Evolutionary conservation across 495 filamentous ascomycete genomes (phyloP), one percentile per base, ranked within the genome.

Genomic region (Filosporella fistucella): DNA sequence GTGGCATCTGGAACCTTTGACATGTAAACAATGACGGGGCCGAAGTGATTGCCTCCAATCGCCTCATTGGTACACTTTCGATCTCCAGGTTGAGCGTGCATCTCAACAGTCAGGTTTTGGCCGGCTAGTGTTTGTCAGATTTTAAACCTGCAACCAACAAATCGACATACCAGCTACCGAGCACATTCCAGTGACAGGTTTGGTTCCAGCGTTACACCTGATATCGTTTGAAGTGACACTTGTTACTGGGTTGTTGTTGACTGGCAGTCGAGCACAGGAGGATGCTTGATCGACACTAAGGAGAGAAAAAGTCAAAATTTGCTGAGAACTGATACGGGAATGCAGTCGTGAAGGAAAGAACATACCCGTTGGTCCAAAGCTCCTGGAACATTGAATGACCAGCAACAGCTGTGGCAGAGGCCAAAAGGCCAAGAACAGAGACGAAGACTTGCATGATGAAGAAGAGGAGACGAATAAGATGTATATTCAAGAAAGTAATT

Each of bases 1-100:
- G 63, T 68, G 8, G 76, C 71, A 52, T 72, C 69, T 53, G 72
- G 61, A 2, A 80, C 75, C 56, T 76, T 76, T 25, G 74, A 72
- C 8, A 80, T 67, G 60, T 77, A 78, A 10, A 69, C 71, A 38
- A 72, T 70, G 32, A 61, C 21, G 16, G 37, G 36, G 69, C 74
- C 58, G 75, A 77, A 54, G 71, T 74, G 61, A 75, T 64, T 63
- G 75, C 75, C 73, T 20, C 71, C 73, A 55, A 77, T 75, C 43
- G 68, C 73, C 44, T 74, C 69, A 41, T 57, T 60, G 23, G 36
- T 22, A 58, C 68, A 77, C 29, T 57, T 52, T 11, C 73, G 64
- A 54, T 71, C 65, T 13, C 61, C 58, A 14, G 60, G 61, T 64
- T 75, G 70, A 63, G 69, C 67, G 49, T 77, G 74, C 66, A 77